Base-by-base conservation (phyloP, 176 grass and related monocot genomes). In the Typha latifolia region DNA sequence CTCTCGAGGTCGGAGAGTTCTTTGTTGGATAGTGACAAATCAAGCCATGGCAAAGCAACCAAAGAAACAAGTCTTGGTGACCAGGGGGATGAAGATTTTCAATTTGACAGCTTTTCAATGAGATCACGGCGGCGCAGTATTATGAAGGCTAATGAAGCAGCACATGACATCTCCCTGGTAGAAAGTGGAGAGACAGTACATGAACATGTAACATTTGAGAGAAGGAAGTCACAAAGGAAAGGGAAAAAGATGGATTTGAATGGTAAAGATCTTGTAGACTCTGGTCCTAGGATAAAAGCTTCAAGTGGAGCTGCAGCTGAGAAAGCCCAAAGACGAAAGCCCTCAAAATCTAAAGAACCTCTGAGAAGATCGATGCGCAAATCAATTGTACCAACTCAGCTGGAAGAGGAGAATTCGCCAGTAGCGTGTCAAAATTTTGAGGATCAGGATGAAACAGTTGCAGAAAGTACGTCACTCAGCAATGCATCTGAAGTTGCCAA, bases 401-500 rank as follows among this genome's bases (percentile, higher is more conserved):
- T 52, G 27, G 69, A 80, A 22, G 62, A 72, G 49, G 63, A 27
- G 1, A 78, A 78, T 12, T 32, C 9, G 49, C 12, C 49, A 29
- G 55, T 5, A 62, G 31, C 56, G 68, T 61, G 0, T 3, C 2
- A 14, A 37, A 73, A 68, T 49, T 73, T 70, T 64, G 27, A 47
- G 62, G 14, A 61, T 77, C 47, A 62, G 6, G 59, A 56, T 2
- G 34, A 69, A 63, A 57, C 52, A 12, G 51, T 34, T 47, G 69
- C 43, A 3, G 34, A 12, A 72, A 61, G 13, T 48, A 26, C 26
- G 23, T 50, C 66, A 66, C 23, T n/a, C 2, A 10, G 19, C 19
- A 71, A 49, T 67, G 73, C 50, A 1, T 3, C 20, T 86, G 48
- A 47, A 71, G 31, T 22, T 68, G 29, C 69, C 66, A 22, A 1